Evolutionary conservation across 2,329 filamentous ascomycete species (phyloP).

Genomic region (Fusarium circinatum): DNA sequence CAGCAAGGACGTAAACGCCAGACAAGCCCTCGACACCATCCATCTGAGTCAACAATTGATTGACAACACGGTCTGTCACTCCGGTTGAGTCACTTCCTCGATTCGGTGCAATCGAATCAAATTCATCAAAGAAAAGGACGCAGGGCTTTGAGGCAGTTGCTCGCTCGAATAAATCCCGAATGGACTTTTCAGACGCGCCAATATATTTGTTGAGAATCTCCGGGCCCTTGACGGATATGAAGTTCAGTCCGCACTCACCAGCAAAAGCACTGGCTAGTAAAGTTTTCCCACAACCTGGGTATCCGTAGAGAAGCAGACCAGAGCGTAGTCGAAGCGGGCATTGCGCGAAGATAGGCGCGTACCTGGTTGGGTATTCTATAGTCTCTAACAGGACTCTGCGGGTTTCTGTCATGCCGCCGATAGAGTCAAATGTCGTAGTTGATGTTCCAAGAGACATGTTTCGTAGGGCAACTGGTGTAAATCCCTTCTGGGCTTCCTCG

Average conservation of each 20-base stretch:
- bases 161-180: slow-evolving; percentile 93
- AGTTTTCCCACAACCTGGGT: slow-evolving; percentile 95
- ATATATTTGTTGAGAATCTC: slow-evolving; percentile 99
- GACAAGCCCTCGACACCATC: slow-evolving; percentile 95
- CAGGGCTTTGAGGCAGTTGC: slow-evolving; percentile 91
- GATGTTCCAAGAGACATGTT: slow-evolving; percentile 95
- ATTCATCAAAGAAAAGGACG: slow-evolving; percentile 98
- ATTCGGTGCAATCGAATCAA: slow-evolving; percentile 97
- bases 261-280: slow-evolving; percentile 94
- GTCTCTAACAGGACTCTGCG: slow-evolving; percentile 92
- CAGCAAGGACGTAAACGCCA: slow-evolving; percentile 95
- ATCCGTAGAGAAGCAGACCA: slow-evolving; percentile 91
- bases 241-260: slow-evolving; percentile 96
- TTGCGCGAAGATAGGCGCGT: slow-evolving; percentile 95
- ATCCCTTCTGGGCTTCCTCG: slow-evolving; percentile 85
- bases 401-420: slow-evolving; percentile 87
- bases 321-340: slow-evolving; percentile 95
- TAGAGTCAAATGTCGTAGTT: slow-evolving; percentile 89
- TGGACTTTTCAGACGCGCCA: slow-evolving; percentile 94
- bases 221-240: slow-evolving; percentile 97
- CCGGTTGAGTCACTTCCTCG: slow-evolving; percentile 96
- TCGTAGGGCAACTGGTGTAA: slow-evolving; percentile 92
- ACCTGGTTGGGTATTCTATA: slow-evolving; percentile 95
- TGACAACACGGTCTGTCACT: slow-evolving; percentile 96
- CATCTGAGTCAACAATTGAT: slow-evolving; percentile 98